Conservation (phyloP, 208 protist genomes). For the Vickermania ingenoplastis region DNA sequence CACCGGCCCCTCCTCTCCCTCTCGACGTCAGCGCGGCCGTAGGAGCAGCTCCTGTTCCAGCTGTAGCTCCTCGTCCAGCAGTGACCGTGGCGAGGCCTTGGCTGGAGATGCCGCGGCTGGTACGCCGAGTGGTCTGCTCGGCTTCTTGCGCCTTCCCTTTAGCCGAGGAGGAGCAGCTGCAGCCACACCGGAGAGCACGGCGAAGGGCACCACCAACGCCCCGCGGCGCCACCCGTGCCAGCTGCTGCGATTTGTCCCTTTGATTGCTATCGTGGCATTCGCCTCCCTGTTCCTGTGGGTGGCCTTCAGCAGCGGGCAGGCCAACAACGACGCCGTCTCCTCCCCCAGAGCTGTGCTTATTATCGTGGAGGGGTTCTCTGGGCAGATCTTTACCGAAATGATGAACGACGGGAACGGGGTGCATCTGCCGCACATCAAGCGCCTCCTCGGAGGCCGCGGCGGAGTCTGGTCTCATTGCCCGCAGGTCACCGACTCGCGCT, state of each 20-base stretch:
- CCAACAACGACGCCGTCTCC: conserved; percentile 14
- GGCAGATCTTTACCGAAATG: conserved; percentile 37
- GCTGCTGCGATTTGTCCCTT: conserved; percentile 65
- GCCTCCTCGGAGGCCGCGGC: conserved; percentile 18
- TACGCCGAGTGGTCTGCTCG: not conserved
- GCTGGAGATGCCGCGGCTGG: not conserved
- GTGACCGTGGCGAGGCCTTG: not conserved
- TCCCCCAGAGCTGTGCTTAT: conserved; percentile 49
- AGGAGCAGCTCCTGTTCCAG: no score
- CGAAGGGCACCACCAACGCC: conserved; percentile 32
- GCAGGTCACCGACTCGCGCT: conserved; percentile 20
- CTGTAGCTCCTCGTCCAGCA: not conserved
- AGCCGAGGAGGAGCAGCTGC: no score
- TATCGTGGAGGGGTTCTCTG: conserved; percentile 59
- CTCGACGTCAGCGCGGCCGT: no score
- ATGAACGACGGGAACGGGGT: conserved; percentile 17
- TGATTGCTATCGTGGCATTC: conserved; percentile 25
- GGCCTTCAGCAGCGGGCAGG: conserved; percentile 30
- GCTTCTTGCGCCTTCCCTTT: not conserved
- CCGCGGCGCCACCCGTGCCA: conserved; percentile 20
- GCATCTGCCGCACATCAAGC: conserved; percentile 48
- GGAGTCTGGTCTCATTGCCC: conserved; percentile 39
- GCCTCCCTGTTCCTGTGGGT: conserved; percentile 20
- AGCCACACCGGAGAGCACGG: conserved; percentile 7
- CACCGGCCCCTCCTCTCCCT: no score